Conservation (phyloP, 148 eudicot species). For the Dysphania ambrosioides region DNA sequence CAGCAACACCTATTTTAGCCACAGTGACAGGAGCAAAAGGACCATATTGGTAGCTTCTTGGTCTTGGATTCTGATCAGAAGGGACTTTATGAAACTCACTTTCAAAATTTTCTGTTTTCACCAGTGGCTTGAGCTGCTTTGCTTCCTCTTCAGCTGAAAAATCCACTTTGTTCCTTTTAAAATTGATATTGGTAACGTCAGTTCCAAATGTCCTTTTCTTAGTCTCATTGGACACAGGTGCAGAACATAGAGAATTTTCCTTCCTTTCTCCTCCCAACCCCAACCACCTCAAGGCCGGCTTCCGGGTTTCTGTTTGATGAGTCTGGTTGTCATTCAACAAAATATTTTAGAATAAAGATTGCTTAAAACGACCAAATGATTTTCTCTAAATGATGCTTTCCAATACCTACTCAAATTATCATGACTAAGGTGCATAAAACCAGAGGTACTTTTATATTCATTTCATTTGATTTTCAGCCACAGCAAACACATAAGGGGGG, state of each 20-base stretch:
- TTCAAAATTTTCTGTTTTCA: constrained; percentile 36
- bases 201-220: constrained; percentile 83
- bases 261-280: constrained; percentile 44
- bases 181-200: constrained; percentile 57
- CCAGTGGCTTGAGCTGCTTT: constrained; percentile 29
- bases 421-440: not conserved
- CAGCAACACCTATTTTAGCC: constrained; percentile 35
- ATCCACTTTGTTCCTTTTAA: constrained; percentile 53
- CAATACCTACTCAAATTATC: not conserved
- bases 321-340: constrained; percentile 45
- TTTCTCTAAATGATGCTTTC: not conserved
- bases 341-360: not conserved
- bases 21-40: constrained; percentile 77
- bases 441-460: not conserved
- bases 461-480: not conserved
- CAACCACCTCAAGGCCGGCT: constrained; percentile 93
- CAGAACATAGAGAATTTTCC: constrained; percentile 28
- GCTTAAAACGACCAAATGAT: not conserved
- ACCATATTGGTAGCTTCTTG: constrained; percentile 55
- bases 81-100: constrained; percentile 26
- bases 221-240: constrained; percentile 35
- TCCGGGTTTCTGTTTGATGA: constrained; percentile 75
- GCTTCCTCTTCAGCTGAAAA: constrained; percentile 28
- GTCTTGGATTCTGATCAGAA: constrained; percentile 29
- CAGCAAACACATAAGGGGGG: not conserved